phyloP scores from a whole-genome alignment of 2,329 filamentous ascomycete genomes.

The Phaeomoniella chlamydospora region DNA sequence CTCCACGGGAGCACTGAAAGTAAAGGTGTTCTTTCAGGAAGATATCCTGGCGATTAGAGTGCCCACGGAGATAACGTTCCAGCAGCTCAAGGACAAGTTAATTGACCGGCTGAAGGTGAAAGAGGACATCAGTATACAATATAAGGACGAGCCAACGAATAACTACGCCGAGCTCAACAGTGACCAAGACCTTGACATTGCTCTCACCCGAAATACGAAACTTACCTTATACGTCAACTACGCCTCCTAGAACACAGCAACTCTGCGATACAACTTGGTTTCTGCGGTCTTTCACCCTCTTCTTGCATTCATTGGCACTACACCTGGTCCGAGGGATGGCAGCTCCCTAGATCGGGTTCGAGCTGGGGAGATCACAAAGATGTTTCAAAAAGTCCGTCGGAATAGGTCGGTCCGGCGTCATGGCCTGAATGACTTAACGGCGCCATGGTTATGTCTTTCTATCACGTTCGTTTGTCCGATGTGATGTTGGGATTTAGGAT shows the following conservation, averaged over 20 bases:
- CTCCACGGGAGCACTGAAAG: constrained; percentile 51
- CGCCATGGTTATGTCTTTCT: too few species aligned
- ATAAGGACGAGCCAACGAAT: constrained; percentile 70
- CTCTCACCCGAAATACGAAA: constrained; percentile 75
- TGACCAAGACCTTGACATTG: constrained; percentile 67
- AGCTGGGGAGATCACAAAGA: too few species aligned
- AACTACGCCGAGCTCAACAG: constrained; percentile 61
- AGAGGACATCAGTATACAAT: constrained; percentile 65
- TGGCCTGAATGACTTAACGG: background rate
- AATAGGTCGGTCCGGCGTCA: background rate
- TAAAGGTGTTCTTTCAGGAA: constrained; percentile 88
- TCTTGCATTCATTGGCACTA: too few species aligned
- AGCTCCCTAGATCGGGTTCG: too few species aligned
- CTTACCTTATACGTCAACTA: constrained; percentile 54
- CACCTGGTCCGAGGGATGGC: too few species aligned
- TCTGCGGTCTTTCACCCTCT: too few species aligned
- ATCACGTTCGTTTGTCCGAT: too few species aligned
- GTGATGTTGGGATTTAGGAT: background rate
- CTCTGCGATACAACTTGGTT: too few species aligned
- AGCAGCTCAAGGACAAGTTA: constrained; percentile 70
- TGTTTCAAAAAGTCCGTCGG: background rate
- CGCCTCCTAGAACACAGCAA: constrained; percentile 1
- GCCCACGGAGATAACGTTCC: constrained; percentile 62
- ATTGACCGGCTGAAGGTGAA: constrained; percentile 68
- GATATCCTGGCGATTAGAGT: constrained; percentile 88